Base-by-base conservation (phyloP, 345 rosid species). In the Acer saccharum region DNA sequence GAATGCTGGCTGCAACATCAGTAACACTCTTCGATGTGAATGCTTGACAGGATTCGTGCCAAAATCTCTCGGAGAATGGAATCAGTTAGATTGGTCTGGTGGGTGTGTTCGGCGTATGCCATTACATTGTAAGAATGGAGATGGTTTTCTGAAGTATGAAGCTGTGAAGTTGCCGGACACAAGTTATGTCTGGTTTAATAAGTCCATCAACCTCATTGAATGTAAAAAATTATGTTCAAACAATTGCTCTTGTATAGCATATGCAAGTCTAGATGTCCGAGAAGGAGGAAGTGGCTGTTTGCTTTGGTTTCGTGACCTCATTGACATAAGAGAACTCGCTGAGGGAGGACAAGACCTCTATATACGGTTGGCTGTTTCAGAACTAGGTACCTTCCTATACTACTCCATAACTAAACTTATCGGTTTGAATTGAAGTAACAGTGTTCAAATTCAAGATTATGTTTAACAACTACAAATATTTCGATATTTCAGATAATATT, bases 161-260 rank as follows among this genome's bases (percentile, higher is more conserved):
- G 74, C 72, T 2, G 35, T 88, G 23, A 91, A 88, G 52, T 74
- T 88, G 73, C 94, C 94, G 0, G 89, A 91, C 57, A 85, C 86
- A 4, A 14, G 27, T 5, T 11, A 50, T 4, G 67, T 89, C 0
- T 79, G 86, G 80, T 78, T 70, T 46, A 76, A 80, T 7, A 73
- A 71, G 54, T 74, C 70, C 9, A 73, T 85, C 32, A 82, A 58
- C 46, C 87, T 86, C 9, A 44, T 73, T 4, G 87, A 83, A 43
- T 91, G 92, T 54, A 65, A 81, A 62, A 17, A 41, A 13, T 4
- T 68, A 58, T 90, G 92, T 77, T 21, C 17, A 23, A 69, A 72
- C n/a, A 87, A 91, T 32, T 91, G 91, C 72, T 86, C 89, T 7
- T 91, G 94, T 2, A 85, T 62, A 1, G 94, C 90, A 66, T 89